Evolutionary conservation across 331 rosid genomes (phyloP).

Genomic region (Ulmus americana): DNA sequence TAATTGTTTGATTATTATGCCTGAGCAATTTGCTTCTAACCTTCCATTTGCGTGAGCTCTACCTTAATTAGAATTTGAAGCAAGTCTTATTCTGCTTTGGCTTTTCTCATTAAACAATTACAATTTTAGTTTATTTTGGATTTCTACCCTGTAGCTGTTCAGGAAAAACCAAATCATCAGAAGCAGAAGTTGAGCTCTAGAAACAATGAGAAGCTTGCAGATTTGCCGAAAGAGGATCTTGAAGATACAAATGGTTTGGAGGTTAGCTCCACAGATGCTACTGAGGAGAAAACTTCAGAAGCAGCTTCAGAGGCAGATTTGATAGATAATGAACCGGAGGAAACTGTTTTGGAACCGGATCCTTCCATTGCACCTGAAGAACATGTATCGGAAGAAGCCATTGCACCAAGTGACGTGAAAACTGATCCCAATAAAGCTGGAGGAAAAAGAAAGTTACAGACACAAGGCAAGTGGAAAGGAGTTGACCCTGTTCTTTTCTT

Average conservation of each 20-base stretch:
- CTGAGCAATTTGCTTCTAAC: neutral
- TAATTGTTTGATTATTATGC: slow-evolving; percentile 6
- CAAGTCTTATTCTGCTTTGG: slow-evolving; percentile 4
- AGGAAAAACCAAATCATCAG: slow-evolving; percentile 35
- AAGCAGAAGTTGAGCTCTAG: slow-evolving; percentile 19
- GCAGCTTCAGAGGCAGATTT: slow-evolving; percentile 27
- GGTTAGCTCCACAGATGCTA: slow-evolving; percentile 33
- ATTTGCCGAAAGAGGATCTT: slow-evolving; percentile 30
- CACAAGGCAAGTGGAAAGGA: slow-evolving; percentile 97
- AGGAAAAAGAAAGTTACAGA: slow-evolving; percentile 71
- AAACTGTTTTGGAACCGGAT: slow-evolving; percentile 33
- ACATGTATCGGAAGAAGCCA: slow-evolving; percentile 32
- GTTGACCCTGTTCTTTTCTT: slow-evolving; percentile 92
- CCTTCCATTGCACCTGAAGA: slow-evolving; percentile 33
- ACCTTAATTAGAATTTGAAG: slow-evolving; percentile 13
- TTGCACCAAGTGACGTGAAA: slow-evolving; percentile 31
- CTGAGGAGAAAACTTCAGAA: slow-evolving; percentile 32
- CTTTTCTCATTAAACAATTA: slow-evolving; percentile 5
- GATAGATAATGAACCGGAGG: slow-evolving; percentile 39
- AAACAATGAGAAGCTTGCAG: slow-evolving; percentile 19
- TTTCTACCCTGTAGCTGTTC: slow-evolving; percentile 32
- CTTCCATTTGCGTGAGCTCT: neutral
- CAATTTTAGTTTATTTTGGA: slow-evolving; percentile 17
- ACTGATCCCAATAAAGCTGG: slow-evolving; percentile 32
- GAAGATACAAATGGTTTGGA: slow-evolving; percentile 34